phyloP scores from a whole-genome alignment of 768 basidiomycete genomes.

The Leccinellum luteum region DNA sequence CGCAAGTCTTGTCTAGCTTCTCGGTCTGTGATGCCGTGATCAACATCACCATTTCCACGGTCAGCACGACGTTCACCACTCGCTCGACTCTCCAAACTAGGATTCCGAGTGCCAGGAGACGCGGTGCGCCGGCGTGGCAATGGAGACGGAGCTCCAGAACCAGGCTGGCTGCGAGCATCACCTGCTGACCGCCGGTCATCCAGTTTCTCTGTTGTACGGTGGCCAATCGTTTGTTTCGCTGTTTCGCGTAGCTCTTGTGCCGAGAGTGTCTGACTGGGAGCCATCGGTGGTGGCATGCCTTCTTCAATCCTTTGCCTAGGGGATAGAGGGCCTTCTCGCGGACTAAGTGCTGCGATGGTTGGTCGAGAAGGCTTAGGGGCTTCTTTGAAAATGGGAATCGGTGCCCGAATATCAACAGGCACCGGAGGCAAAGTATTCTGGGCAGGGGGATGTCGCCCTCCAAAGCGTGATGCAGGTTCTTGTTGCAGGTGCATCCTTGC shows the following conservation, averaged over 20 bases:
- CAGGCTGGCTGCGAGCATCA: conserved; percentile 46
- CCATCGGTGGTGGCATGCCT: conserved; percentile 74
- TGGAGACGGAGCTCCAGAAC: conserved; percentile 54
- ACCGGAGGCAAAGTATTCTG: conserved; percentile 16
- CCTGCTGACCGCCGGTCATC: conserved; percentile 39
- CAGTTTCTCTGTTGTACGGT: conserved; percentile 34
- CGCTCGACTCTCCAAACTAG: conserved; percentile 68
- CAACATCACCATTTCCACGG: conserved; percentile 43
- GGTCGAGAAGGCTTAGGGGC: conserved; percentile 18
- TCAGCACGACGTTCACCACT: conserved; percentile 66
- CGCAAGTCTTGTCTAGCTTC: conserved; percentile 47
- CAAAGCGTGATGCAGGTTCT: conserved; percentile 24
- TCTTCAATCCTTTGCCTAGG: conserved; percentile 43
- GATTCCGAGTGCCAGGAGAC: conserved; percentile 66
- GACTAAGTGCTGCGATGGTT: conserved; percentile 14
- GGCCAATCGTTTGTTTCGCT: conserved; percentile 62
- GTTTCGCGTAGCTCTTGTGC: conserved; percentile 81
- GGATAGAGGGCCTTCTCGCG: conserved; percentile 37
- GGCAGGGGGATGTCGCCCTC: conserved; percentile 14
- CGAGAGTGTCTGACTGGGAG: conserved; percentile 74
- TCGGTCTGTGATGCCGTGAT: conserved; percentile 47
- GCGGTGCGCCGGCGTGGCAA: conserved; percentile 55
- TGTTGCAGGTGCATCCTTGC: conserved; percentile 21
- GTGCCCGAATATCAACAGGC: conserved; percentile 16
- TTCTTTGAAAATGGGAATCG: conserved; percentile 17